phyloP scores from a whole-genome alignment of 2,329 filamentous ascomycete genomes.

The Fonsecaea multimorphosa region DNA sequence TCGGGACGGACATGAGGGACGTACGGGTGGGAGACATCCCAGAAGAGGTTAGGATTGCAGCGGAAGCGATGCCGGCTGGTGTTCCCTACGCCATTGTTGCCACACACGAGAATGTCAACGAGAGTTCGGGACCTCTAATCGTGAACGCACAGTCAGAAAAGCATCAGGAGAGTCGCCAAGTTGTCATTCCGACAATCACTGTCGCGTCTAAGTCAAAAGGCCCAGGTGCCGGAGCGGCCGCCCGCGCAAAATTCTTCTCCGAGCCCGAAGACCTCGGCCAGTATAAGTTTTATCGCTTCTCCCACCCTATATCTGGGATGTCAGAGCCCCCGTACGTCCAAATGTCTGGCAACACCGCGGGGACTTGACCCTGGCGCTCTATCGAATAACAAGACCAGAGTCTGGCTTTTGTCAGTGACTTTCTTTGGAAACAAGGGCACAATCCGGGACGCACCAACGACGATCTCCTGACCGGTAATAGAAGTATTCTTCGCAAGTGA shows the following conservation, averaged over 20 bases:
- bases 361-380: background rate
- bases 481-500: slow-evolving; percentile 53
- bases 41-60: slow-evolving; percentile 12
- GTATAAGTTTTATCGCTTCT: slow-evolving; percentile 31
- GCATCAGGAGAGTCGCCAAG: slow-evolving; percentile 2
- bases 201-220: slow-evolving; percentile 27
- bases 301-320: slow-evolving; percentile 19
- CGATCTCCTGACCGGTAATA: slow-evolving; percentile 54
- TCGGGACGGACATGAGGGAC: slow-evolving; percentile 27
- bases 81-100: slow-evolving; percentile 49
- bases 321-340: background rate
- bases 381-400: slow-evolving; percentile 34
- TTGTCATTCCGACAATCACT: slow-evolving; percentile 32
- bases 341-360: background rate
- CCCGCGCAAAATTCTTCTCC: slow-evolving; percentile 29
- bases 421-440: background rate
- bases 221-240: slow-evolving; percentile 27
- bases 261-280: slow-evolving; percentile 18
- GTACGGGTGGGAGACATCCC: slow-evolving; percentile 27
- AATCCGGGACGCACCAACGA: slow-evolving; percentile 47
- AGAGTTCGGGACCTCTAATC: slow-evolving; percentile 48
- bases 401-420: slow-evolving; percentile 31
- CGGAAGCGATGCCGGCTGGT: slow-evolving; percentile 36
- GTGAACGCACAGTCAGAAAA: slow-evolving; percentile 38
- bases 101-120: slow-evolving; percentile 40